Evolutionary conservation across 805 yeast genomes (phyloP).

Genomic region (Starmerella floricola): DNA sequence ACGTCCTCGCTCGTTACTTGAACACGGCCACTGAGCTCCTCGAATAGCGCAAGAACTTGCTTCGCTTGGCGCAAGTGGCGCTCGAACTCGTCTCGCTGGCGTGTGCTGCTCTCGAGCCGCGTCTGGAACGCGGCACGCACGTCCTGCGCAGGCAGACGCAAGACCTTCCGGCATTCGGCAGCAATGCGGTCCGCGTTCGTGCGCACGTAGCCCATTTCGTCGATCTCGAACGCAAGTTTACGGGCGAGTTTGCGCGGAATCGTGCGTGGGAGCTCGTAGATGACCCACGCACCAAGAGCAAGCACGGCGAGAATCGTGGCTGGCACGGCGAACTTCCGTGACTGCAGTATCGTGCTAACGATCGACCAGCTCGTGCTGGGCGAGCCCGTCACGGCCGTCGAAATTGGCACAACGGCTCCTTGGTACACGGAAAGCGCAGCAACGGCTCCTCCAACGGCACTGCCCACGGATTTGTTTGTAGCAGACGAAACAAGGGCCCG

Average conservation of each 20-base stretch:
- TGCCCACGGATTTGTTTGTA: constrained; percentile 11
- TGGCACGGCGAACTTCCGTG: constrained; percentile 43
- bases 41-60: constrained; percentile 44
- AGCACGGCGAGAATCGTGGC: constrained; percentile 39
- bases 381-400: constrained; percentile 21
- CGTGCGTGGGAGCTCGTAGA: constrained; percentile 78
- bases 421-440: constrained; percentile 19
- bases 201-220: constrained; percentile 64
- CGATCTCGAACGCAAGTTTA: constrained; percentile 52
- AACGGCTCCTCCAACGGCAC: constrained; percentile 18
- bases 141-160: constrained; percentile 71
- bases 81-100: constrained; percentile 46
- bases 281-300: constrained; percentile 47
- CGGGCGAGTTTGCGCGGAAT: constrained; percentile 71
- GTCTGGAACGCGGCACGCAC: constrained; percentile 60
- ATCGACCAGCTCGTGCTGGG: constrained; percentile 28
- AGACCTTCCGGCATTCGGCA: constrained; percentile 68
- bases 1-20: constrained; percentile 3
- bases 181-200: constrained; percentile 65
- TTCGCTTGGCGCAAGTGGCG: constrained; percentile 45
- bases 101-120: constrained; percentile 47
- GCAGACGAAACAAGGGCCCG: constrained; percentile 15
- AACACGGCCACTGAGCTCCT: constrained; percentile 37
- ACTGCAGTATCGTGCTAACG: constrained; percentile 38
- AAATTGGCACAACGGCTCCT: constrained; percentile 18